phyloP scores from a whole-genome alignment of 495 filamentous ascomycete species.

The Neurospora sp. region DNA sequence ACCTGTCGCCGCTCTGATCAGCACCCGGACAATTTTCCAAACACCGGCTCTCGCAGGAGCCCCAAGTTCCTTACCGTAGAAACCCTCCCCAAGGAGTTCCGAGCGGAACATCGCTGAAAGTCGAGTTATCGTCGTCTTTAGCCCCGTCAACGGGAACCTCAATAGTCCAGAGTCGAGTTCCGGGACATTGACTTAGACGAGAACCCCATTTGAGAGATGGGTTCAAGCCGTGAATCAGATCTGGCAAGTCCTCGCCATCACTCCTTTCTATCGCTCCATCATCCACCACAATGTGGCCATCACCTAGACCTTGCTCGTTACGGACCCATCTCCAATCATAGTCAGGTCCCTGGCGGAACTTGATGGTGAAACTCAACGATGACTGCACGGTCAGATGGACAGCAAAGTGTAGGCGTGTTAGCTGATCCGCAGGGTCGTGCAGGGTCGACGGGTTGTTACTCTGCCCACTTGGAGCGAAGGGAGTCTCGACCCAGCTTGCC shows the following conservation, averaged over 20 bases:
- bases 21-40: conserved; percentile 1
- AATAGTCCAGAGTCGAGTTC: conserved; percentile 62
- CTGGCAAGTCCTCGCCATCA: conserved; percentile 35
- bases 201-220: conserved; percentile 45
- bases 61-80: conserved; percentile 24
- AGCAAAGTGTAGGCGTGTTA: conserved; percentile 35
- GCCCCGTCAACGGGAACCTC: conserved; percentile 44
- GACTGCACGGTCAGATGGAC: conserved; percentile 30
- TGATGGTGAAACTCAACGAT: conserved; percentile 60
- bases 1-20: conserved; percentile 30
- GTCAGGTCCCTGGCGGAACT: conserved; percentile 48
- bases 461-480: conserved; percentile 29
- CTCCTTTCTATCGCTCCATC: conserved; percentile 8
- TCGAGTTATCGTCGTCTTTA: conserved; percentile 41
- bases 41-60: not conserved
- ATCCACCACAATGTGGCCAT: conserved; percentile 54
- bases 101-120: conserved; percentile 44
- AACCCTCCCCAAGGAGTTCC: conserved; percentile 49
- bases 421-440: conserved; percentile 22
- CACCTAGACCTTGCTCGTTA: conserved; percentile 45
- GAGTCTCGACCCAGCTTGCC: conserved; percentile 38
- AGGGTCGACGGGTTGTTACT: conserved; percentile 24
- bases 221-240: conserved; percentile 53
- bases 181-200: conserved; percentile 55
- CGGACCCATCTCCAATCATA: conserved; percentile 68